Evolutionary conservation across 2,329 filamentous ascomycete species (phyloP).

Genomic region (Colletotrichum agaves): DNA sequence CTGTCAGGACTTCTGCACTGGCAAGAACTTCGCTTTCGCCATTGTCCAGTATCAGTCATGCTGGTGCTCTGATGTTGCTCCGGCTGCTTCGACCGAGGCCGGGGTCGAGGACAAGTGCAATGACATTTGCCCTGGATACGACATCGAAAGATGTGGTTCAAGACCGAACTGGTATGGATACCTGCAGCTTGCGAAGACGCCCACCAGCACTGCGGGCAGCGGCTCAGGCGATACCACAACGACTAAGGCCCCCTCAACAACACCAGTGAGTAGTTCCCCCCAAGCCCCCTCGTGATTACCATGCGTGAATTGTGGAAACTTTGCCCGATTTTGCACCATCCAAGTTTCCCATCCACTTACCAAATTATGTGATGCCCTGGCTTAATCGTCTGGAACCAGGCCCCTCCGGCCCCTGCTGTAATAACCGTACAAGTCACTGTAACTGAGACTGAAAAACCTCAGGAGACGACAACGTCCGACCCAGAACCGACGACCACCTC

Average conservation of each 20-base stretch:
- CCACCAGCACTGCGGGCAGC: constrained; percentile 64
- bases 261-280: constrained; percentile 29
- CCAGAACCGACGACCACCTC: constrained; percentile 39
- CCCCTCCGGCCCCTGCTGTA: constrained; percentile 39
- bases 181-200: constrained; percentile 62
- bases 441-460: constrained; percentile 48
- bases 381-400: constrained; percentile 42
- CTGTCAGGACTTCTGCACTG: constrained; percentile 69
- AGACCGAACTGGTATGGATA: constrained; percentile 68
- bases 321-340: constrained; percentile 11
- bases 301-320: constrained; percentile 34
- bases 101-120: constrained; percentile 60
- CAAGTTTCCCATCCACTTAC: constrained; percentile 10
- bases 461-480: constrained; percentile 48
- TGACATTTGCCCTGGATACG: constrained; percentile 73
- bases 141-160: constrained; percentile 71
- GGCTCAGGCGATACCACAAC: constrained; percentile 33
- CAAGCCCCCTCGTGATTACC: constrained; percentile 1
- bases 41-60: constrained; percentile 73
- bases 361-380: constrained; percentile 32
- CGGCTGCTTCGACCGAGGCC: constrained; percentile 53
- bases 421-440: constrained; percentile 37
- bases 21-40: constrained; percentile 69
- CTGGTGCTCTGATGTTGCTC: constrained; percentile 80
- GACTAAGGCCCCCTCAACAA: constrained; percentile 40